These are phyloP conservation scores for Podospora pseudocomata DNA, from an alignment of 495 filamentous ascomycete genomes.

Conservation along the genomic window DNA sequence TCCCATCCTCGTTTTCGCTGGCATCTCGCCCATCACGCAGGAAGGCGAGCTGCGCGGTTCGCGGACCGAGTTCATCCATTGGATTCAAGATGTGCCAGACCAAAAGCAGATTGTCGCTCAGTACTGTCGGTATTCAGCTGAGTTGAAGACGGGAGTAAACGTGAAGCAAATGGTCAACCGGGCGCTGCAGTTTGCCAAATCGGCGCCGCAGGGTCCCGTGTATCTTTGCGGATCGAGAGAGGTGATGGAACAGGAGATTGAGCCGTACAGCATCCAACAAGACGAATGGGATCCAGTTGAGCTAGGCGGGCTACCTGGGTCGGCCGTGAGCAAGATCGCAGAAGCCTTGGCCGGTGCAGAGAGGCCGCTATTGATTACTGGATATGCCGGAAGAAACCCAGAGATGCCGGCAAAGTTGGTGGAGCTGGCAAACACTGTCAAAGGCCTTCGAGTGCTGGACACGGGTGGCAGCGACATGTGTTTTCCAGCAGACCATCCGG, in stretches of 20 bases:
- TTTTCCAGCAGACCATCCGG: conserved; percentile 77
- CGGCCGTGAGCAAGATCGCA: conserved; percentile 64
- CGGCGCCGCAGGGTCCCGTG: conserved; percentile 78
- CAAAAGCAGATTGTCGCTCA: conserved; percentile 88
- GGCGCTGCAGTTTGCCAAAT: conserved; percentile 80
- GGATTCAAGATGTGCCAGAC: conserved; percentile 95
- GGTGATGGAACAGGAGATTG: conserved; percentile 88
- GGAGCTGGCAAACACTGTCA: conserved; percentile 69
- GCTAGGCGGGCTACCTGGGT: conserved; percentile 65
- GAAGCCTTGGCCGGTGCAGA: conserved; percentile 69
- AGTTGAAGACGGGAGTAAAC: conserved; percentile 89
- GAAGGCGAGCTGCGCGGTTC: conserved; percentile 88
- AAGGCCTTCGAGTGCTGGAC: conserved; percentile 79
- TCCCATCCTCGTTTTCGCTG: conserved; percentile 87
- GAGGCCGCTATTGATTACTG: conserved; percentile 74
- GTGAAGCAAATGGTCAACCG: conserved; percentile 95
- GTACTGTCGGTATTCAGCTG: conserved; percentile 89
- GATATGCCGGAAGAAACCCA: conserved; percentile 76
- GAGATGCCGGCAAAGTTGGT: conserved; percentile 68
- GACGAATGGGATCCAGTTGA: conserved; percentile 70
- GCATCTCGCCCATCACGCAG: conserved; percentile 81
- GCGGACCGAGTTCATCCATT: conserved; percentile 93
- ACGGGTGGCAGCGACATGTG: conserved; percentile 94
- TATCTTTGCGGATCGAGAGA: conserved; percentile 84
- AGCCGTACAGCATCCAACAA: conserved; percentile 72